These are phyloP conservation scores for Ascobolus immersus DNA, from an alignment of 495 filamentous ascomycete genomes.

Conservation along the genomic window DNA sequence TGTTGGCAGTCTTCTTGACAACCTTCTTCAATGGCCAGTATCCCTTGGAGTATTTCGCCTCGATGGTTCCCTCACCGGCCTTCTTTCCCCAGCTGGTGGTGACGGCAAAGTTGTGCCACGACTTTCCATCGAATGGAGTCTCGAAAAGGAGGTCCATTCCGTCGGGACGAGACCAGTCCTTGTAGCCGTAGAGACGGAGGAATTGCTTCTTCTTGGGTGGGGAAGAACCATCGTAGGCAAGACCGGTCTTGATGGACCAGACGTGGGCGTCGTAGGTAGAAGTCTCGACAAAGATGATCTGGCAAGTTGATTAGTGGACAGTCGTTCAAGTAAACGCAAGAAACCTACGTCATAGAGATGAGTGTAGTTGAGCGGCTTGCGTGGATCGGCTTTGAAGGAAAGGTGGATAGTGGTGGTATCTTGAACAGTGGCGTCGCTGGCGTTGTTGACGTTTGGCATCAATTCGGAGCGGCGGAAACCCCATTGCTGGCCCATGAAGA, in stretches of 20 bases:
- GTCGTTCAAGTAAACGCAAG: no score
- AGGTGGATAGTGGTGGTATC: constrained; percentile 31
- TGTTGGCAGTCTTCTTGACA: constrained; percentile 22
- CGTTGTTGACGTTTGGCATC: constrained; percentile 24
- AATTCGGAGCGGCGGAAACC: constrained; percentile 32
- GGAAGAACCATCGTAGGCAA: constrained; percentile 2
- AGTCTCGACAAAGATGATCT: constrained; percentile 30
- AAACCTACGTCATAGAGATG: constrained; percentile 35
- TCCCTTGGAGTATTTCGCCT: constrained; percentile 27
- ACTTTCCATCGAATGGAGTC: constrained; percentile 16
- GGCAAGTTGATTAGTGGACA: no score
- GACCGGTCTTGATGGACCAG: constrained; percentile 29
- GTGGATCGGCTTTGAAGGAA: constrained; percentile 24
- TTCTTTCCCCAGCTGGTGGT: constrained; percentile 26
- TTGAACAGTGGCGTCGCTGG: constrained; percentile 19
- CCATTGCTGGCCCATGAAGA: constrained; percentile 26
- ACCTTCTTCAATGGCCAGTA: constrained; percentile 24
- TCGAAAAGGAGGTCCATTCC: constrained; percentile 19
- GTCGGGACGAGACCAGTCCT: constrained; percentile 8
- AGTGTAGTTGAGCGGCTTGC: constrained; percentile 25
- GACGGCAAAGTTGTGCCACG: constrained; percentile 35
- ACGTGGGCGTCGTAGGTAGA: constrained; percentile 29
- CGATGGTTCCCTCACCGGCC: constrained; percentile 26
- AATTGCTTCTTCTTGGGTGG: constrained; percentile 5
- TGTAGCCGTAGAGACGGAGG: constrained; percentile 6